These are phyloP conservation scores for Argentina anserina DNA, from an alignment of 306 rosid genomes.

Conservation along the genomic window DNA sequence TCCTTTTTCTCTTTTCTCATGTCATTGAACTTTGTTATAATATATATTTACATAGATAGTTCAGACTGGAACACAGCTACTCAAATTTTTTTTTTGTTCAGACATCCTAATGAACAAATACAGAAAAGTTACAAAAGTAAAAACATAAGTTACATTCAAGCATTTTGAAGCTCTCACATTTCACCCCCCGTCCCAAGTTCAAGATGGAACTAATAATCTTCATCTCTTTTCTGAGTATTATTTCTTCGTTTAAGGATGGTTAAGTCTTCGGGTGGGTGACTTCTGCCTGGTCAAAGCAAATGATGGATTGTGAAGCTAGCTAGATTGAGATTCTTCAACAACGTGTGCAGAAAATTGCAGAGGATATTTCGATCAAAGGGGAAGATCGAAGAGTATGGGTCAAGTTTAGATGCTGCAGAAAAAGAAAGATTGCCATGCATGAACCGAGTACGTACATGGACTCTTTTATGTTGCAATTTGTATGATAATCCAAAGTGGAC, in stretches of 20 bases:
- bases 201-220: background rate
- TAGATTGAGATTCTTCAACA: background rate
- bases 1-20: slow-evolving; percentile 10
- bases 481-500: background rate
- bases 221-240: background rate
- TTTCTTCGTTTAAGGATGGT: background rate
- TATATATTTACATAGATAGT: slow-evolving; percentile 18
- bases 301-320: background rate
- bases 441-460: slow-evolving; percentile 65
- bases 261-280: background rate
- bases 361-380: background rate
- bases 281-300: background rate
- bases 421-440: slow-evolving; percentile 55
- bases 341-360: background rate
- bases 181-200: background rate
- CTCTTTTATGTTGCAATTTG: slow-evolving; percentile 1
- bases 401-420: slow-evolving; percentile 12
- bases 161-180: background rate
- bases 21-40: slow-evolving; percentile 15
- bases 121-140: background rate
- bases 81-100: background rate
- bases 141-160: too few species aligned
- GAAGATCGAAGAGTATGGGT: slow-evolving; percentile 3
- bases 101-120: background rate
- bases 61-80: slow-evolving; percentile 13